Conservation (phyloP, 352 stramenopile species). For the Pythium aristosporum region DNA sequence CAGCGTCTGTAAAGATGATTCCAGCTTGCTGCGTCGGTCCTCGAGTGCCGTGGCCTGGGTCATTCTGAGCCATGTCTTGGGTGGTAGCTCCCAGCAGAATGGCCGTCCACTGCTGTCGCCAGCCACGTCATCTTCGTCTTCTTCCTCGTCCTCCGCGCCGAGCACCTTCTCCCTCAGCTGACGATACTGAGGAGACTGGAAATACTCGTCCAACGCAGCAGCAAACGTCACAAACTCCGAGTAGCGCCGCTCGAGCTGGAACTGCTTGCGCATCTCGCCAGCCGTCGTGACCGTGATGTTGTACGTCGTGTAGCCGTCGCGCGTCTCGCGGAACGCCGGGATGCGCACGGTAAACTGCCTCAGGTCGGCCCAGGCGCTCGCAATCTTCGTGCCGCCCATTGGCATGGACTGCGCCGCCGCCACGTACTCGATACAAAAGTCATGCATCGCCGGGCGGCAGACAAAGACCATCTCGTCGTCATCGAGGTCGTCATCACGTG, state of each 20-base stretch:
- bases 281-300: slow-evolving; percentile 46
- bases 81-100: slow-evolving; percentile 64
- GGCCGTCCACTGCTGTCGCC: slow-evolving; percentile 1
- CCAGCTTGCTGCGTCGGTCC: slow-evolving; percentile 59
- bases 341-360: slow-evolving; percentile 54
- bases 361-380: slow-evolving; percentile 15
- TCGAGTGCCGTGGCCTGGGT: slow-evolving; percentile 58
- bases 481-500: slow-evolving; percentile 29
- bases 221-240: slow-evolving; percentile 78
- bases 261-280: slow-evolving; percentile 38
- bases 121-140: slow-evolving; percentile 19
- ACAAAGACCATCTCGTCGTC: slow-evolving; percentile 73
- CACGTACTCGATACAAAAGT: slow-evolving; percentile 71
- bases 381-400: slow-evolving; percentile 6
- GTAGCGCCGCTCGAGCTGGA: slow-evolving; percentile 66
- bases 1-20: slow-evolving; percentile 50
- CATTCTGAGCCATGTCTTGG: slow-evolving; percentile 81
- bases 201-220: slow-evolving; percentile 39
- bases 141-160: slow-evolving; percentile 14
- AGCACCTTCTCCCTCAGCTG: slow-evolving; percentile 12
- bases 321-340: slow-evolving; percentile 59
- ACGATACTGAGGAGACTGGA: slow-evolving; percentile 24
- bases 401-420: slow-evolving; percentile 21
- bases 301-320: slow-evolving; percentile 68
- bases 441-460: slow-evolving; percentile 43